Evolutionary conservation across 2,329 filamentous ascomycete genomes (phyloP).

Genomic region (Pseudopithomyces chartarum): DNA sequence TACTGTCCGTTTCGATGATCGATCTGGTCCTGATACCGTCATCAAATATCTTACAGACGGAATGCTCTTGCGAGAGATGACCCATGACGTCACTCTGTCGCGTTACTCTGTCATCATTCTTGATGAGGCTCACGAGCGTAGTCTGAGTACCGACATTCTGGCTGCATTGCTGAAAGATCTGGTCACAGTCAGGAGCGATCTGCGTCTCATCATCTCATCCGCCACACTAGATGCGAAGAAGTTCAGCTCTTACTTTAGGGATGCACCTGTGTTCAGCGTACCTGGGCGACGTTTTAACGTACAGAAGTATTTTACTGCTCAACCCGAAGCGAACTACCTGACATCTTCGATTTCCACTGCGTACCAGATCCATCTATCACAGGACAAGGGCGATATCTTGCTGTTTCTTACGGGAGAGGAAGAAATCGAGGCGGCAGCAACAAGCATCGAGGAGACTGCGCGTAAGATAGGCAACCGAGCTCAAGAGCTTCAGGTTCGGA

Average conservation of each 20-base stretch:
- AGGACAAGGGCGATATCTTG: conserved; percentile 77
- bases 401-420: conserved; percentile 96
- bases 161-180: conserved; percentile 89
- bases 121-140: conserved; percentile 95
- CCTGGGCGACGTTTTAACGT: conserved; percentile 88
- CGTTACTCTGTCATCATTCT: conserved; percentile 92
- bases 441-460: conserved; percentile 77
- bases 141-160: conserved; percentile 87
- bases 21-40: conserved; percentile 86
- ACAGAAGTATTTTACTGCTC: conserved; percentile 86
- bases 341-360: conserved; percentile 80
- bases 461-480: conserved; percentile 80
- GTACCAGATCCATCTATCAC: conserved; percentile 93
- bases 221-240: conserved; percentile 94
- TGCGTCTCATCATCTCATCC: conserved; percentile 90
- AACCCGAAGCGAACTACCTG: conserved; percentile 93
- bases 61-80: conserved; percentile 87
- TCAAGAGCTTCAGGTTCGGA: conserved; percentile 85
- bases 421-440: conserved; percentile 80
- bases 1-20: conserved; percentile 91
- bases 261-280: conserved; percentile 92
- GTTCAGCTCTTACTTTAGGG: conserved; percentile 89
- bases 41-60: conserved; percentile 98
- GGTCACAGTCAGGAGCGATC: conserved; percentile 77
- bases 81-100: conserved; percentile 83